These are phyloP conservation scores for Gossypium thurberi DNA, from an alignment of 345 rosid genomes.

Conservation along the genomic window DNA sequence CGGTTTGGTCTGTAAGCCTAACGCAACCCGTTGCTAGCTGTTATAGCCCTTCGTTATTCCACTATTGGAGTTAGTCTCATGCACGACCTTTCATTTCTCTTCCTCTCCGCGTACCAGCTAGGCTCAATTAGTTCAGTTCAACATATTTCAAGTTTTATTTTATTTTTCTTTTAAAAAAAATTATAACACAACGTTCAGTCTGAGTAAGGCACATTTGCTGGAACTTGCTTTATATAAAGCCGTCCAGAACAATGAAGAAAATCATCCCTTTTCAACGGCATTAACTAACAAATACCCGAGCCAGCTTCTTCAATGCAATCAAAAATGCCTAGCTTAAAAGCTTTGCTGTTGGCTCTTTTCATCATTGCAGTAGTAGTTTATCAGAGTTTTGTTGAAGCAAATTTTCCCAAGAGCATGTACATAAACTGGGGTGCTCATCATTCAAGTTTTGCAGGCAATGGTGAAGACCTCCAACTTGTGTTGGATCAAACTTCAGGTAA, in stretches of 20 bases:
- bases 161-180: neutral
- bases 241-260: conserved; percentile 2
- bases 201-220: conserved; percentile 10
- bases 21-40: neutral
- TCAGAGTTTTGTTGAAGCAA: conserved; percentile 37
- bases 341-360: conserved; percentile 24
- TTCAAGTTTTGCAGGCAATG: conserved; percentile 24
- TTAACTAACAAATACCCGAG: neutral
- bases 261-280: conserved; percentile 20
- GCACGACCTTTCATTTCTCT: neutral
- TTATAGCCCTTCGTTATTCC: neutral
- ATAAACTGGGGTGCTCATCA: conserved; percentile 56
- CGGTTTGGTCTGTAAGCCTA: neutral
- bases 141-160: neutral
- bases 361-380: conserved; percentile 26
- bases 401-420: conserved; percentile 43
- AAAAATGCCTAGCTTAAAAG: conserved; percentile 32
- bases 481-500: conserved; percentile 56
- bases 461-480: conserved; percentile 47
- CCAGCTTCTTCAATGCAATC: neutral
- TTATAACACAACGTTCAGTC: neutral
- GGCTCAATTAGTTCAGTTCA: neutral
- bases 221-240: conserved; percentile 12
- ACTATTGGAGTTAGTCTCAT: neutral
- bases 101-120: conserved; percentile 16